phyloP scores from a whole-genome alignment of 2,329 filamentous ascomycete genomes.

The Falciphora oryzae region DNA sequence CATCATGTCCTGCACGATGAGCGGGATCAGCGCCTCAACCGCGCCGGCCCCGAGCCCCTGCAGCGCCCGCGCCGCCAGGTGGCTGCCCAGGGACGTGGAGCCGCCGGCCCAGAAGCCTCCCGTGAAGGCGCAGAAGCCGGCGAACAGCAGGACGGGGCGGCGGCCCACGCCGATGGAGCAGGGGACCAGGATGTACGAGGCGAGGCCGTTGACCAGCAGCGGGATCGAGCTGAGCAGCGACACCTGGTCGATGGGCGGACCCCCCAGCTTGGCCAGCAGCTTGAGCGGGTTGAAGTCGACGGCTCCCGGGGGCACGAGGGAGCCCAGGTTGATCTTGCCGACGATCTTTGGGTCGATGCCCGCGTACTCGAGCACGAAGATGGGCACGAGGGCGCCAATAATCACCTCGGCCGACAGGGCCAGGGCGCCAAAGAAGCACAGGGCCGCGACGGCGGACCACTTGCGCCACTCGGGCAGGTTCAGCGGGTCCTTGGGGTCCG shows the following conservation, averaged over 20 bases:
- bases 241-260: slow-evolving; percentile 24
- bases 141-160: slow-evolving; percentile 28
- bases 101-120: slow-evolving; percentile 28
- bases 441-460: slow-evolving; percentile 14
- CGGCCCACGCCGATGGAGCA: slow-evolving; percentile 31
- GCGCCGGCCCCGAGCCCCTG: slow-evolving; percentile 31
- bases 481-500: slow-evolving; percentile 23
- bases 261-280: slow-evolving; percentile 20
- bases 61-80: slow-evolving; percentile 31
- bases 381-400: slow-evolving; percentile 25
- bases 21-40: slow-evolving; percentile 33
- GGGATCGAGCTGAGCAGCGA: slow-evolving; percentile 25
- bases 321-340: slow-evolving; percentile 19
- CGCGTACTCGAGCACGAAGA: slow-evolving; percentile 28
- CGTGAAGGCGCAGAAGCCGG: slow-evolving; percentile 25
- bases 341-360: slow-evolving; percentile 26
- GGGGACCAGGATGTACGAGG: slow-evolving; percentile 32
- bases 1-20: slow-evolving; percentile 16
- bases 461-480: slow-evolving; percentile 17
- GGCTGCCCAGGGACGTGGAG: slow-evolving; percentile 27
- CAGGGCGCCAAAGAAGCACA: slow-evolving; percentile 21
- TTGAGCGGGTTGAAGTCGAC: slow-evolving; percentile 23
- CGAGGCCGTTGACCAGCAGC: slow-evolving; percentile 32
- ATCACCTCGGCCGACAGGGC: slow-evolving; percentile 20
- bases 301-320: slow-evolving; percentile 13